Base-by-base conservation (phyloP, 345 rosid genomes). In the Melaleuca alternifolia region DNA sequence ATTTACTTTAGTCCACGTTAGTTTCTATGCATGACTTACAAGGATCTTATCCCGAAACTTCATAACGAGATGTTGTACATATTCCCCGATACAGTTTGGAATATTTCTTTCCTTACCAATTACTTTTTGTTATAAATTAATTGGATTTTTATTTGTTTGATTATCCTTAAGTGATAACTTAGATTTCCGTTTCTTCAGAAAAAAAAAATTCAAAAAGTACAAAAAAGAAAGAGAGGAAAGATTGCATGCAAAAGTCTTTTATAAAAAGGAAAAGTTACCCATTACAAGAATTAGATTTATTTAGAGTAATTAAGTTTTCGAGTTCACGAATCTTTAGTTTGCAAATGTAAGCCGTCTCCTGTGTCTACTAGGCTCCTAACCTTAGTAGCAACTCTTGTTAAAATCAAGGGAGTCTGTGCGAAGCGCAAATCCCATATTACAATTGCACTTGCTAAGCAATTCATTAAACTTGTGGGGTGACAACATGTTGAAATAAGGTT, bases 341-440 rank as follows among this genome's bases (percentile, higher is more conserved):
- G 1, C 6, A 56, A 2, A 56, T 24, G 0, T 24, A 24, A 56
- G 6, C 0, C 5, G 1, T 56, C 28, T 56, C 14, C 1, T 1
- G 0, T 0, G 6, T 56, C 1, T 56, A 5, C 62, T 24, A 0
- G 1, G 14, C 62, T 56, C 53, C 53, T n/a, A n/a, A n/a, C n/a
- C n/a, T n/a, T n/a, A n/a, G n/a, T n/a, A n/a, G n/a, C n/a, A n/a
- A n/a, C n/a, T n/a, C n/a, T n/a, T n/a, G n/a, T n/a, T n/a, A n/a
- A n/a, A n/a, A n/a, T n/a, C n/a, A n/a, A n/a, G n/a, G n/a, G n/a
- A n/a, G n/a, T n/a, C n/a, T n/a, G n/a, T n/a, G n/a, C n/a, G n/a
- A n/a, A n/a, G n/a, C n/a, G n/a, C 24, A 56, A 56, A 13, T 56
- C n/a, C 61, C 61, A 24, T 56, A 6, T 56, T 14, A 3, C 61